Conservation (phyloP, 1,284 basidiomycete genomes). For the Moesziomyces aphidis region DNA sequence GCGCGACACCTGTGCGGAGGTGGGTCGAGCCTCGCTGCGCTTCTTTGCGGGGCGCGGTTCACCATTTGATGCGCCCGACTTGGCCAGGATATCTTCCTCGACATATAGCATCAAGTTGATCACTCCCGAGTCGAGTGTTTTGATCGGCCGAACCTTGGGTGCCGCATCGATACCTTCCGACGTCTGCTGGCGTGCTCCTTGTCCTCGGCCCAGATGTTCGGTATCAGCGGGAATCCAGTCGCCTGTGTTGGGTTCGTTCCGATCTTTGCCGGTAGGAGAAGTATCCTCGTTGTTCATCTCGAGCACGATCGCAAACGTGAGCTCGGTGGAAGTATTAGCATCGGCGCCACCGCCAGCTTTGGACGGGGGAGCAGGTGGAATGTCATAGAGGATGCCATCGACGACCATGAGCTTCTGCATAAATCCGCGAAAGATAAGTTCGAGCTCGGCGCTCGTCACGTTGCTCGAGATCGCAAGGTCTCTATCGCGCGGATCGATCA, state of each 20-base stretch:
- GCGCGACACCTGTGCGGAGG: conserved; percentile 23
- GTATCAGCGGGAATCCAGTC: conserved; percentile 46
- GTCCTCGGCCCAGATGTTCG: conserved; percentile 22
- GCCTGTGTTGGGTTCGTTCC: conserved; percentile 30
- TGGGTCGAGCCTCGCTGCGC: background rate
- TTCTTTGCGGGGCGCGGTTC: conserved; percentile 1
- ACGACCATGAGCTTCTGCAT: conserved; percentile 84
- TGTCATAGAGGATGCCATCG: conserved; percentile 76
- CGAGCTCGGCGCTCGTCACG: conserved; percentile 75
- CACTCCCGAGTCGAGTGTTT: conserved; percentile 46
- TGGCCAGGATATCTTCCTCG: conserved; percentile 46
- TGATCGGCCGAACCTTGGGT: conserved; percentile 46
- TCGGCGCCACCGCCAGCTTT: conserved; percentile 11
- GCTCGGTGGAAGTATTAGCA: conserved; percentile 73
- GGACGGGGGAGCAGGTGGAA: conserved; percentile 8
- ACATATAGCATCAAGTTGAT: conserved; percentile 52
- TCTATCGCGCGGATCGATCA: conserved; percentile 76
- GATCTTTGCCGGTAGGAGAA: conserved; percentile 15
- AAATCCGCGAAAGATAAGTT: conserved; percentile 84
- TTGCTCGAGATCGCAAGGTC: conserved; percentile 74
- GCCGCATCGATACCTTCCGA: background rate
- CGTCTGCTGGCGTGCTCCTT: background rate
- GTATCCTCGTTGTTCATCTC: conserved; percentile 78
- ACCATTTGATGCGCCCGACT: conserved; percentile 9
- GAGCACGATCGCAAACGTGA: conserved; percentile 83